Conservation (phyloP, 768 basidiomycete species). For the Agaricus sinodeliciosus region DNA sequence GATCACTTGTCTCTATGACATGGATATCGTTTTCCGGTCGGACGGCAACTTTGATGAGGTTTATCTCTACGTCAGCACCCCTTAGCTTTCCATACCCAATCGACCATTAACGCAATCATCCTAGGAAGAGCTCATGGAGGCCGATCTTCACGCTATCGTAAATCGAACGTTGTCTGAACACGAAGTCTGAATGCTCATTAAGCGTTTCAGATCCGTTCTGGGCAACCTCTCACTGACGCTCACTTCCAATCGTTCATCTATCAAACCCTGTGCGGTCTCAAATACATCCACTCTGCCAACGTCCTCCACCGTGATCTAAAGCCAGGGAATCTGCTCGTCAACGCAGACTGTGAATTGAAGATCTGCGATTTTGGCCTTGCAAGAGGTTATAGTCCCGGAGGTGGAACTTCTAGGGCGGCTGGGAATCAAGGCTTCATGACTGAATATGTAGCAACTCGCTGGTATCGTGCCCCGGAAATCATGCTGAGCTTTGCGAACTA, state of each 20-base stretch:
- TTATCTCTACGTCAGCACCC: constrained; percentile 70
- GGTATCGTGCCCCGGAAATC: constrained; percentile 99
- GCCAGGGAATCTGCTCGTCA: constrained; percentile 92
- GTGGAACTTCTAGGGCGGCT: constrained; percentile 63
- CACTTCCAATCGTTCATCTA: constrained; percentile 97
- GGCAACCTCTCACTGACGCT: constrained; percentile 83
- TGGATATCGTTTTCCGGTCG: constrained; percentile 95
- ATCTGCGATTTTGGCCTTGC: constrained; percentile 99
- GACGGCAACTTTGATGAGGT: constrained; percentile 94
- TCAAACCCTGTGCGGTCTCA: constrained; percentile 95
- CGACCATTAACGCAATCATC: not conserved
- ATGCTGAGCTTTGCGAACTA: constrained; percentile 97
- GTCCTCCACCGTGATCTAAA: constrained; percentile 96
- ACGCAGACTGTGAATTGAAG: constrained; percentile 97
- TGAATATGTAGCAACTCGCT: constrained; percentile 97
- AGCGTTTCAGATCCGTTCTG: constrained; percentile 62
- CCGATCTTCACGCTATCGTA: constrained; percentile 97
- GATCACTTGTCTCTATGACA: constrained; percentile 97
- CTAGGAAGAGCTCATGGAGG: constrained; percentile 99
- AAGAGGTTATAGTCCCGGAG: constrained; percentile 84
- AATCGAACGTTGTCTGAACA: constrained; percentile 18
- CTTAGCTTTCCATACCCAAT: not conserved
- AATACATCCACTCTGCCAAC: constrained; percentile 97
- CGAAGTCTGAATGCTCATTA: not conserved
- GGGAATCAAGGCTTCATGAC: constrained; percentile 97